Percentiles rank a stretch among this genome's conserved stretches.
These are phyloP conservation scores for Diplosphaera chodatii DNA, from an alignment of 139 green algal species.

Conservation along the genomic window DNA sequence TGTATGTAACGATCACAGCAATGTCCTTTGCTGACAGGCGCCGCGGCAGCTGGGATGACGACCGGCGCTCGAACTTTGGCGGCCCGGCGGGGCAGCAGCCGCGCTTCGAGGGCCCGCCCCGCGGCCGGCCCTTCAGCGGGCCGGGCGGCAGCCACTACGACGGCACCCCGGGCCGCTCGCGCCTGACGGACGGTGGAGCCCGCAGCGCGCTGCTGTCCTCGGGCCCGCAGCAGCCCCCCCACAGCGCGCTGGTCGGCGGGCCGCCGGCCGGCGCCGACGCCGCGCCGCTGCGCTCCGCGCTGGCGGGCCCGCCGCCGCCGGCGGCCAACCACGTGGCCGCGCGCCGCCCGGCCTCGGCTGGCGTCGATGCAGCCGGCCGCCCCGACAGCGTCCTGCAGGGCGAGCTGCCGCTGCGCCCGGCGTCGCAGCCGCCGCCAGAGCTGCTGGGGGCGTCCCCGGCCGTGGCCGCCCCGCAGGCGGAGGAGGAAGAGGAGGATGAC, in stretches of 20 bases:
- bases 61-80: not conserved
- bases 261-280: not conserved
- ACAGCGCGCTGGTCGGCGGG: not conserved
- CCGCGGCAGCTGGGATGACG: not conserved
- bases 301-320: not conserved
- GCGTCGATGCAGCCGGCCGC: not conserved
- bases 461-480: not conserved
- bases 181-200: not conserved
- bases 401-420: not conserved
- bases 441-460: not conserved
- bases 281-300: not conserved
- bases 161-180: not conserved
- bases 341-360: conserved; percentile 4
- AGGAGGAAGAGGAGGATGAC: conserved; percentile 30
- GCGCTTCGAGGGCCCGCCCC: too few relatives aligned
- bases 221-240: too few relatives aligned
- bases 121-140: not conserved
- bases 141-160: not conserved
- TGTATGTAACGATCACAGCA: too few relatives aligned
- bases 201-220: not conserved
- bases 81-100: too few relatives aligned
- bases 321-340: not conserved
- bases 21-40: too few relatives aligned
- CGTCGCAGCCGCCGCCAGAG: not conserved
- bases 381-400: not conserved